These are phyloP conservation scores for Spongospora subterranea DNA, from an alignment of 208 protist genomes.

Conservation along the genomic window DNA sequence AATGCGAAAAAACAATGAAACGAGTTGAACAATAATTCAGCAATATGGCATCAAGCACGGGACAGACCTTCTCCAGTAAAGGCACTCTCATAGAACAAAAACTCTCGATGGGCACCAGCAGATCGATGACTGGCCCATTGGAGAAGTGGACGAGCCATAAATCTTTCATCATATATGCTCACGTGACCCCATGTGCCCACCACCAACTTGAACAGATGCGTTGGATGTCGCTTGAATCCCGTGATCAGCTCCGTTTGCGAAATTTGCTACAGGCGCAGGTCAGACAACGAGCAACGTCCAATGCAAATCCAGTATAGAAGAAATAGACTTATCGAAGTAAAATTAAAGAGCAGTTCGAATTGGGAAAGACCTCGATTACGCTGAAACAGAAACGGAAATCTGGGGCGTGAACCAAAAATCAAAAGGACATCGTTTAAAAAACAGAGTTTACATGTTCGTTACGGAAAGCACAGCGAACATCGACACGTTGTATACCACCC, in stretches of 20 bases:
- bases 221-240: not conserved
- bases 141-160: not conserved
- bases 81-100: not conserved
- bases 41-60: not conserved
- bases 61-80: too few species aligned
- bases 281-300: not conserved
- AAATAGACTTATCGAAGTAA: too few species aligned
- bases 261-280: not conserved
- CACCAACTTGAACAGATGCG: not conserved
- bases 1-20: too few species aligned
- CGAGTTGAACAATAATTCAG: not conserved
- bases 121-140: not conserved
- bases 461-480: not conserved
- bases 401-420: too few species aligned
- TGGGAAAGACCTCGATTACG: too few species aligned
- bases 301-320: not conserved
- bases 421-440: not conserved
- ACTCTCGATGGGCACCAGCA: not conserved
- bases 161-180: conserved; percentile 5
- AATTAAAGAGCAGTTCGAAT: too few species aligned
- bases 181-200: not conserved
- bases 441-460: not conserved
- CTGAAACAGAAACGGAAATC: too few species aligned
- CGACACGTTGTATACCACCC: not conserved
- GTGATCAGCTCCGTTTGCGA: not conserved